phyloP scores from a whole-genome alignment of 345 rosid species.

The Camelina neglecta region DNA sequence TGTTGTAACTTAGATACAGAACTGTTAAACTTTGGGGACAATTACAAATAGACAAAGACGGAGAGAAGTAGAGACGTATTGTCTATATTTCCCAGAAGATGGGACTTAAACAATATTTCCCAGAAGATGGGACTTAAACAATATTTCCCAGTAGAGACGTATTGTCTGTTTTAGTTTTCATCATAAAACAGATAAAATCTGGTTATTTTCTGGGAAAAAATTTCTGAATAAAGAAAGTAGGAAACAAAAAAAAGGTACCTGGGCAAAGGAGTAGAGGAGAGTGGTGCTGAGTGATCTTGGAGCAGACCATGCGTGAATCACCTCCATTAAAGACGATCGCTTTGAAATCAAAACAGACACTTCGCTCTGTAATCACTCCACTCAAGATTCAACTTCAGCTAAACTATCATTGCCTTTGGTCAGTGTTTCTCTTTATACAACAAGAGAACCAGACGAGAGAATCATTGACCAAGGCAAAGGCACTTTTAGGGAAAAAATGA shows the following conservation, averaged over 20 bases:
- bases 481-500: background rate
- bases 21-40: too few relatives aligned
- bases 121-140: too few relatives aligned
- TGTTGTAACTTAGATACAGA: background rate
- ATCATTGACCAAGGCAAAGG: background rate
- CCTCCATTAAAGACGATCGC: constrained; percentile 47
- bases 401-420: constrained; percentile 4
- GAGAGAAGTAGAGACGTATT: too few relatives aligned
- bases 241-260: constrained; percentile 49
- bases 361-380: constrained; percentile 10
- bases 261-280: constrained; percentile 87
- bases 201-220: too few relatives aligned
- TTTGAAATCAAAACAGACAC: constrained; percentile 10
- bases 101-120: background rate
- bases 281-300: constrained; percentile 88
- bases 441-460: background rate
- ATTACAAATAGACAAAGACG: too few relatives aligned
- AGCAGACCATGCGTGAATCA: constrained; percentile 87
- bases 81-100: too few relatives aligned
- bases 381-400: constrained; percentile 12
- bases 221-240: background rate
- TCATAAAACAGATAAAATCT: too few relatives aligned
- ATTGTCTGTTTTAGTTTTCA: too few relatives aligned
- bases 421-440: constrained; percentile 2
- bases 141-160: too few relatives aligned